Evolutionary conservation across 306 rosid genomes (phyloP), one percentile per base, ranked within the genome.

Genomic region (Echinosophora koreensis): DNA sequence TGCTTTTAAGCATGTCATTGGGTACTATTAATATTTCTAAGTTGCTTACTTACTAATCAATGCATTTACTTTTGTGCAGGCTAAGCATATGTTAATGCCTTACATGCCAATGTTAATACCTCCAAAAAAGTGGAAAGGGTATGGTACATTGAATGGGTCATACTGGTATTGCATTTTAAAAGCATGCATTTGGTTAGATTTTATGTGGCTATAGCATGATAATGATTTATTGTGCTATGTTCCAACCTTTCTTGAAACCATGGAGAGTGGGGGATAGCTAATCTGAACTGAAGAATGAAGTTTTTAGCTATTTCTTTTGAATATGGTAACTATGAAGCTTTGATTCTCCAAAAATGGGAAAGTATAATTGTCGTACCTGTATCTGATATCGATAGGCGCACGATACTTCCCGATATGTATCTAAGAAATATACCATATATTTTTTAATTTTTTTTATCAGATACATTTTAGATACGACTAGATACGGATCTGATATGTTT

Each of bases 111-210:
- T 92, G 97, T 81, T 90, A 85, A 81, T 92, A 67, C 97, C 96
- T 87, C 97, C 97, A 7, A 92, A 81, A 83, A 87, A 76, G 83
- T 92, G 97, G 97, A 90, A 84, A 83, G 91, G 96, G 97, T 90
- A 92, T 54, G 92, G 32, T 60, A 71, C 39, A 68, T 76, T 42
- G 63, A 44, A 74, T 62, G 1, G 52, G 2, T 67, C 44, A 56
- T 78, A 10, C 73, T 84, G 16, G 30, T 80, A 59, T 73, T 78
- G 71, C 58, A 34, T 62, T 64, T 67, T 22, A 60, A 69, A 16
- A 47, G 35, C 11, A 34, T 74, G 69, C 60, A 47, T 47, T 69
- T 79, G 74, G 67, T 49, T 30, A 47, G 72, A 50, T 39, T 49
- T 77, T 58, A 30, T 15, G 75, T 58, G 61, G 64, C 35, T 65